Base-by-base conservation (phyloP, 164 flowering plant genomes). In the Saururus chinensis region DNA sequence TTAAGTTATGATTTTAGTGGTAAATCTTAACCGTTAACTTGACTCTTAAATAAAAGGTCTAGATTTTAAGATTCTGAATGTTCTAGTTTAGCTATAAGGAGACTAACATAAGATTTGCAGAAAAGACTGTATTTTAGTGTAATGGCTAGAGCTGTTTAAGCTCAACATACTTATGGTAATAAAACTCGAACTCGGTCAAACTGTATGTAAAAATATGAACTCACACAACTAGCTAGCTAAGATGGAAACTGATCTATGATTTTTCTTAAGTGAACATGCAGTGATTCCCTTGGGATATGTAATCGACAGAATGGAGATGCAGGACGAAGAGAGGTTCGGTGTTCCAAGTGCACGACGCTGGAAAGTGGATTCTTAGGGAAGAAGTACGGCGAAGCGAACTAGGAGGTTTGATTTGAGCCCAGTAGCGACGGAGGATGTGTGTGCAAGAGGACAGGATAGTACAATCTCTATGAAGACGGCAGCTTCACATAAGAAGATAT, bases 281-380 rank as follows among this genome's bases (percentile, higher is more conserved):
- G 54, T 51, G 54, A 51, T 51, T 51, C 54, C 54, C 2, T 51
- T 51, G 21, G 20, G 54, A 5, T 51, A 51, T 17, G 54, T 51
- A 5, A 51, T 22, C 19, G 54, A 51, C n/a, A 3, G 54, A 9
- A 13, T 51, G 6, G 54, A 51, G n/a, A 22, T 19, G n/a, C 54
- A 51, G 20, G 54, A 51, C n/a, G 54, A 51, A 51, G 54, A 51
- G 54, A 51, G 20, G 20, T 51, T 51, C 54, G 54, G 19, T n/a
- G n/a, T 13, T 51, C 19, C 54, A 51, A 13, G 54, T 51, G 20
- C 54, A 51, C 54, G n/a, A 51, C 20, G 54, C 54, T 51, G 1
- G 54, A 51, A 22, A 22, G 54, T 7, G 54, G 54, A 19, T 51
- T 51, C 8, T 9, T 51, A 0, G 54, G 54, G n/a, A 51, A 51